Percentiles rank a stretch among this genome's conserved stretches.
phyloP scores from a whole-genome alignment of 768 basidiomycete genomes.

The Porphyrellus cyaneotinctus region DNA sequence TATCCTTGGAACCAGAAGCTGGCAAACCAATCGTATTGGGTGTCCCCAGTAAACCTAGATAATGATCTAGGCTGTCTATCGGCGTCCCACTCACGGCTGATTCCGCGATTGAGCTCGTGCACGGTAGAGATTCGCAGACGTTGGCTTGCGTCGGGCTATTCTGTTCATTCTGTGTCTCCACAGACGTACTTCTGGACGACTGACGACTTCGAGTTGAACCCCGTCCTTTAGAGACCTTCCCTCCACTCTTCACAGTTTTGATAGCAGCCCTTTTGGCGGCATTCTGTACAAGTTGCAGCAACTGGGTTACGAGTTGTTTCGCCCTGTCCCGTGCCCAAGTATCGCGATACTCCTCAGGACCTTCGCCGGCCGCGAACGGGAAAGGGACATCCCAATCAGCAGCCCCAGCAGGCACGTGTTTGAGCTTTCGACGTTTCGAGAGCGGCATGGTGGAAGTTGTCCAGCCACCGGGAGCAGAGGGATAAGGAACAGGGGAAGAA shows the following conservation, averaged over 20 bases:
- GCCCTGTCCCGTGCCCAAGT: slow-evolving; percentile 66
- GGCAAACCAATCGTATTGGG: slow-evolving; percentile 1
- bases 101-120: not conserved
- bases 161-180: slow-evolving; percentile 10
- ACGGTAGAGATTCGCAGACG: not conserved
- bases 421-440: slow-evolving; percentile 59
- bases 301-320: slow-evolving; percentile 57
- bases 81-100: not conserved
- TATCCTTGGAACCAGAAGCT: slow-evolving; percentile 5
- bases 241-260: slow-evolving; percentile 31
- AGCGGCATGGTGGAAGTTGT: slow-evolving; percentile 19
- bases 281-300: slow-evolving; percentile 55
- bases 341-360: slow-evolving; percentile 57
- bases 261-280: slow-evolving; percentile 61
- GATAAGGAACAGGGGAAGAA: not conserved
- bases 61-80: slow-evolving; percentile 30
- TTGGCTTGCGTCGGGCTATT: not conserved
- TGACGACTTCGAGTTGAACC: slow-evolving; percentile 33
- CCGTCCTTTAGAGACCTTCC: slow-evolving; percentile 9
- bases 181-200: slow-evolving; percentile 29
- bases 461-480: not conserved
- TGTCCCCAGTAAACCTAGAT: slow-evolving; percentile 38
- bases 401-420: slow-evolving; percentile 72
- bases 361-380: slow-evolving; percentile 69
- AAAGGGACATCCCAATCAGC: slow-evolving; percentile 81